phyloP scores from a whole-genome alignment of 306 rosid genomes.

The Ziziphus jujuba region DNA sequence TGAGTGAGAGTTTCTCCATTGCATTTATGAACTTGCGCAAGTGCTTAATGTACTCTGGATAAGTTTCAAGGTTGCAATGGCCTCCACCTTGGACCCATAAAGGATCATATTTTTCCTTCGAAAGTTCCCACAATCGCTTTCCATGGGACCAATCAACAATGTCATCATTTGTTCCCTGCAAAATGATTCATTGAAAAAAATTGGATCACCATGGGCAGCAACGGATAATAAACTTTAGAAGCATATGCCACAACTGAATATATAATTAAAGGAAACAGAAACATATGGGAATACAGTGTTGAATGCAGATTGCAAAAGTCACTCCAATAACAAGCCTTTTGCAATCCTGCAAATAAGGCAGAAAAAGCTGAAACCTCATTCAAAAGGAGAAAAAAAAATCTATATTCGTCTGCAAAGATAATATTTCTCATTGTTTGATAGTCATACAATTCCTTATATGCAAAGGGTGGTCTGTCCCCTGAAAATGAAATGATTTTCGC shows the following conservation, averaged over 20 bases:
- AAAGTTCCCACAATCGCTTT: conserved; percentile 92
- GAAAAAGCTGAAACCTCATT: too few relatives aligned
- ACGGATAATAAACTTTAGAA: conserved; percentile 7
- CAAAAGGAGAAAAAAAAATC: too few relatives aligned
- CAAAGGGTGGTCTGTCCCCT: too few relatives aligned
- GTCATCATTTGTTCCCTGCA: conserved; percentile 96
- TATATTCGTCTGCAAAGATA: too few relatives aligned
- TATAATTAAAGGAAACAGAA: background rate
- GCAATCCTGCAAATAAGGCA: too few relatives aligned
- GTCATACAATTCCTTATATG: too few relatives aligned
- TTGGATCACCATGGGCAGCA: conserved; percentile 26
- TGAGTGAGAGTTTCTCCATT: conserved; percentile 72
- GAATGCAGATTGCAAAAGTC: too few relatives aligned
- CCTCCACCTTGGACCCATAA: conserved; percentile 99
- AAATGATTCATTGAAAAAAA: conserved; percentile 20
- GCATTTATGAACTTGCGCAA: conserved; percentile 82
- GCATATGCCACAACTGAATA: background rate
- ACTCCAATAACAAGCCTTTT: too few relatives aligned
- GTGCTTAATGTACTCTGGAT: conserved; percentile 91
- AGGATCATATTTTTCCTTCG: conserved; percentile 92
- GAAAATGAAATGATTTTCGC: too few relatives aligned
- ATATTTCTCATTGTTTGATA: too few relatives aligned
- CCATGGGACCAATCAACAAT: conserved; percentile 96
- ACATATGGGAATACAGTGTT: background rate
- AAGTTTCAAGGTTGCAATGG: conserved; percentile 96